Conservation (phyloP, 1,139 yeast species). For the Saccharomyces uvarum region DNA sequence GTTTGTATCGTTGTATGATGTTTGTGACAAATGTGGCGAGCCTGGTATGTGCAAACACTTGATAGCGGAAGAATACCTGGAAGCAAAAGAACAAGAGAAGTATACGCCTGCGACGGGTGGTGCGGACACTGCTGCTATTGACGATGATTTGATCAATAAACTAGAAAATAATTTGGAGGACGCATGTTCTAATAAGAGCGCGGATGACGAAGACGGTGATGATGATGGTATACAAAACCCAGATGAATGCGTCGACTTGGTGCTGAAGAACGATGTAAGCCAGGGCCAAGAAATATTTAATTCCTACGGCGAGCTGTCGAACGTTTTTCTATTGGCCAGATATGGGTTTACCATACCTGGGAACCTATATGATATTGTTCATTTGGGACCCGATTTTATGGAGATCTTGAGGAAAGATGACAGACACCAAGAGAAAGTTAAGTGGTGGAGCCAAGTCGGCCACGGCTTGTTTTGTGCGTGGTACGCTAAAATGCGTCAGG, state of each 20-base stretch:
- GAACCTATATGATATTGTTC: constrained; percentile 52
- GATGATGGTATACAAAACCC: constrained; percentile 27
- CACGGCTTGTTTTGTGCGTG: constrained; percentile 34
- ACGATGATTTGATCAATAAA: constrained; percentile 27
- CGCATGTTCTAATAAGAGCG: constrained; percentile 13
- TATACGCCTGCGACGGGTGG: constrained; percentile 28
- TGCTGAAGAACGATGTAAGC: constrained; percentile 37
- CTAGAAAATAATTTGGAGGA: constrained; percentile 12
- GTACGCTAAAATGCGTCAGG: constrained; percentile 18
- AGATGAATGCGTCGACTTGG: constrained; percentile 52
- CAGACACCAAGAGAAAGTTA: constrained; percentile 40
- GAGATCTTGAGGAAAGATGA: constrained; percentile 11
- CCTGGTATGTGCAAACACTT: constrained; percentile 48
- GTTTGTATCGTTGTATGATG: constrained; percentile 64
- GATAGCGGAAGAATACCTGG: constrained; percentile 16
- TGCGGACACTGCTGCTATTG: constrained; percentile 28
- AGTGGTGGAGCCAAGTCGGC: constrained; percentile 60
- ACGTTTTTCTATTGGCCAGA: constrained; percentile 57
- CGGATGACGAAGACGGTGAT: constrained; percentile 19
- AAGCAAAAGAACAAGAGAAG: constrained; percentile 18
- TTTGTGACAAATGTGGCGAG: constrained; percentile 69
- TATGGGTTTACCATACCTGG: constrained; percentile 63
- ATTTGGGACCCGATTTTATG: constrained; percentile 35
- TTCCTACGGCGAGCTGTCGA: constrained; percentile 68
- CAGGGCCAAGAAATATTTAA: constrained; percentile 60